Evolutionary conservation across 1,284 basidiomycete genomes (phyloP).

Genomic region (Cutaneotrichosporon cutaneum): DNA sequence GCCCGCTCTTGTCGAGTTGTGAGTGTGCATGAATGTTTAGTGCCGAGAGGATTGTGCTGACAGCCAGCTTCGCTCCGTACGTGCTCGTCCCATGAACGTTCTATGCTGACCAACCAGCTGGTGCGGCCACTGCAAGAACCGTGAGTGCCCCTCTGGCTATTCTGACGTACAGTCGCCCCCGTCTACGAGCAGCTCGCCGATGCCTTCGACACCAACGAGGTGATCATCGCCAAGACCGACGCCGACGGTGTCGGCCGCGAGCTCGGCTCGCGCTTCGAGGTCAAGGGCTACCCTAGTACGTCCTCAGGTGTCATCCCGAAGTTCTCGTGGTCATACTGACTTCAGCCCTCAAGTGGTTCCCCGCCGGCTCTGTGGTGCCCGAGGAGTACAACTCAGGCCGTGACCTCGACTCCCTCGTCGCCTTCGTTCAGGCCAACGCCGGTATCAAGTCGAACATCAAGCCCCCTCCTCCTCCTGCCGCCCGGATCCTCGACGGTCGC

Average conservation of each 20-base stretch:
- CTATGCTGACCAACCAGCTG: constrained; percentile 33
- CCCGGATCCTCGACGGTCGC: constrained; percentile 65
- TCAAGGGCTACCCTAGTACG: constrained; percentile 81
- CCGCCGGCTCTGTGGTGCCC: constrained; percentile 61
- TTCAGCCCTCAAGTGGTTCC: constrained; percentile 87
- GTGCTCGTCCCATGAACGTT: constrained; percentile 13
- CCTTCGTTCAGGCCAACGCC: constrained; percentile 73
- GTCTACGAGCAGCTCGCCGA: constrained; percentile 85
- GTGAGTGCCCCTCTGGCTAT: constrained; percentile 27
- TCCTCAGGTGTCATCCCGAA: constrained; percentile 10
- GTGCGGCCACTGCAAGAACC: constrained; percentile 57
- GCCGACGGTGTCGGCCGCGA: constrained; percentile 78
- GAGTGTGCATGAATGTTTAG: constrained; percentile 47
- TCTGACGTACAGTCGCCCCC: constrained; percentile 68
- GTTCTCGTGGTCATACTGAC: constrained; percentile 8
- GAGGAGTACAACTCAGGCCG: constrained; percentile 75
- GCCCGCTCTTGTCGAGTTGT: constrained; percentile 86
- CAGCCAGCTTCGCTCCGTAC: constrained; percentile 47
- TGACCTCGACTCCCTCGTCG: constrained; percentile 72
- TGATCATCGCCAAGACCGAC: constrained; percentile 88
- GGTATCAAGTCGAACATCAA: constrained; percentile 82
- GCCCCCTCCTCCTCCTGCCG: constrained; percentile 73
- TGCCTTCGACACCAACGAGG: constrained; percentile 71
- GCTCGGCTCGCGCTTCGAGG: constrained; percentile 61
- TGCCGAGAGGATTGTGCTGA: constrained; percentile 9